phyloP scores from a whole-genome alignment of 2,329 filamentous ascomycete species.

The Talaromyces sp. region DNA sequence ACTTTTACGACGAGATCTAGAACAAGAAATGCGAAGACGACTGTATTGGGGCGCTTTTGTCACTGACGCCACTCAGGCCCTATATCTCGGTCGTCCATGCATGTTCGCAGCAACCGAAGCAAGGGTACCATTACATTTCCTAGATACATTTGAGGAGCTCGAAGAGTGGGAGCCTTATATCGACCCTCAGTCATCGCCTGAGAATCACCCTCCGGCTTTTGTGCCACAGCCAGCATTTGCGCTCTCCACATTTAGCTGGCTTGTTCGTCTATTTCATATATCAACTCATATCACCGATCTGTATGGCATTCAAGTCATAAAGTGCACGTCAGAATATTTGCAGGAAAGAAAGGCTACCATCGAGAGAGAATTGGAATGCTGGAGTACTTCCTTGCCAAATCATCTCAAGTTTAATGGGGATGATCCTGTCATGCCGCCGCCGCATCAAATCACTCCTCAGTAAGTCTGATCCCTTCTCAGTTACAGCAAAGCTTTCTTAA shows the following conservation, averaged over 20 bases:
- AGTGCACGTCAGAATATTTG: background rate
- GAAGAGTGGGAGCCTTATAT: constrained; percentile 25
- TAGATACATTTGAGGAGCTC: constrained; percentile 26
- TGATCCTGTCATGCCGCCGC: background rate
- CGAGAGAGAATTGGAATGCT: background rate
- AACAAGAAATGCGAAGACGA: background rate
- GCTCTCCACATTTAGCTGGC: background rate
- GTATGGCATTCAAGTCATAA: background rate
- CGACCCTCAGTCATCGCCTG: constrained; percentile 17
- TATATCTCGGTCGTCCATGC: background rate
- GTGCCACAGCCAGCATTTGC: background rate
- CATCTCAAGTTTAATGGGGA: background rate
- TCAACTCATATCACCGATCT: background rate
- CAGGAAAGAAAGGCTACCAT: background rate
- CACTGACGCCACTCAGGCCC: background rate
- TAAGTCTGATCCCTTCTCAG: background rate
- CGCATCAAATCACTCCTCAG: background rate
- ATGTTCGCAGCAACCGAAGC: background rate
- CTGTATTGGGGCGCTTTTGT: background rate
- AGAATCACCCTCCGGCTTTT: background rate
- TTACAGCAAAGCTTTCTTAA: background rate
- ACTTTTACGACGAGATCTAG: background rate
- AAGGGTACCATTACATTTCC: constrained; percentile 24
- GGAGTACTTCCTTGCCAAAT: background rate
- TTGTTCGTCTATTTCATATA: background rate